Conservation (phyloP, 2,329 filamentous ascomycete genomes). For the Cladosporium sp. region DNA sequence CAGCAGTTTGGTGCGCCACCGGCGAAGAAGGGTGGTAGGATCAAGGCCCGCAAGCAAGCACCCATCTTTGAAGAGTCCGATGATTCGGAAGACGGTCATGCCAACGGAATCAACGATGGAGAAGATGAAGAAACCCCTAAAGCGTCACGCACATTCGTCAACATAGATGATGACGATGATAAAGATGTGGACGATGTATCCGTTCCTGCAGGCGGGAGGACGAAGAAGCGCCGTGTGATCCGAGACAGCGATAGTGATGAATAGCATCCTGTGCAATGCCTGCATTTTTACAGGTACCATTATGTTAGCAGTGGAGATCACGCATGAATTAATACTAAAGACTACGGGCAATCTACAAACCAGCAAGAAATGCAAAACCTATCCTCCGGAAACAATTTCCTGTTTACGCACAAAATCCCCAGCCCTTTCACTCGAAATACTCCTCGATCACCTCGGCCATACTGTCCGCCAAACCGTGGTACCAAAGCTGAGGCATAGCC, state of each 20-base stretch:
- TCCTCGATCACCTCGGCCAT: neutral
- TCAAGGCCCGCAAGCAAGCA: constrained; percentile 8
- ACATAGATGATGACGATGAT: constrained; percentile 8
- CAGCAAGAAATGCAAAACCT: neutral
- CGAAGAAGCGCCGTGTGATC: constrained; percentile 14
- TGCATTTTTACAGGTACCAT: neutral
- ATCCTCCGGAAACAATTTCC: neutral
- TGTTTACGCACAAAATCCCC: neutral
- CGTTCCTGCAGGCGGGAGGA: neutral
- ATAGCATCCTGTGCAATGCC: neutral
- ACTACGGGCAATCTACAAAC: constrained; percentile 14
- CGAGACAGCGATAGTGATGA: constrained; percentile 18
- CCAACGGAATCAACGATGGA: neutral
- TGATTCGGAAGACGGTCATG: neutral
- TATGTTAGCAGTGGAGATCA: neutral
- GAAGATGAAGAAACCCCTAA: constrained; percentile 4
- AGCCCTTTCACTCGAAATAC: neutral
- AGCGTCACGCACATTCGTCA: neutral
- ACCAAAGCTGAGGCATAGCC: constrained; percentile 17
- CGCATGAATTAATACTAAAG: constrained; percentile 4
- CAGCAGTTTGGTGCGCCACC: constrained; percentile 6
- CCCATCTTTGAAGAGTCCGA: constrained; percentile 7
- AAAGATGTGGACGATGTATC: neutral
- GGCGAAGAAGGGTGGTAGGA: neutral
- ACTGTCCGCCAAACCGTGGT: neutral